Percentiles rank a stretch among this genome's conserved stretches.
These are phyloP conservation scores for Davidsoniella australis DNA, from an alignment of 2,329 filamentous ascomycete genomes.

Conservation along the genomic window DNA sequence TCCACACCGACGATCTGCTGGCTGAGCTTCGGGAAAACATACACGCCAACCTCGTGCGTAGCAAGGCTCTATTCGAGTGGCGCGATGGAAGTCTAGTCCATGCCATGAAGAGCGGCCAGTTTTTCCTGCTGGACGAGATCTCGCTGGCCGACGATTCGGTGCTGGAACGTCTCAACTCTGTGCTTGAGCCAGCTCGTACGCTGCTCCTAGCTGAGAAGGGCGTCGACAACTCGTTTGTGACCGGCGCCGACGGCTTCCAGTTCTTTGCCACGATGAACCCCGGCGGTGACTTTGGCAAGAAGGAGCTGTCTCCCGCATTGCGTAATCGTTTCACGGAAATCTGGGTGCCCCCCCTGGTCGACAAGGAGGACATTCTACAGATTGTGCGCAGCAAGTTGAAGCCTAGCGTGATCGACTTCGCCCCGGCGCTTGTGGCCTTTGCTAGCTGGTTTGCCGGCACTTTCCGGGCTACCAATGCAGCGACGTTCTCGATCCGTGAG, in stretches of 20 bases:
- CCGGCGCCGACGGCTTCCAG: conserved; percentile 65
- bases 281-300: conserved; percentile 94
- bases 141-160: conserved; percentile 96
- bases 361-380: conserved; percentile 68
- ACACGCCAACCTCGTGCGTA: conserved; percentile 36
- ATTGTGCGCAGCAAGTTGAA: conserved; percentile 67
- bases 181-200: conserved; percentile 74
- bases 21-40: conserved; percentile 31
- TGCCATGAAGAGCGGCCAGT: conserved; percentile 77
- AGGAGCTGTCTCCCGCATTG: conserved; percentile 85
- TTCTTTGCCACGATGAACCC: conserved; percentile 99
- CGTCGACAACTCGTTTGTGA: conserved; percentile 61
- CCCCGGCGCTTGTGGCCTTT: conserved; percentile 63
- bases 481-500: conserved; percentile 67
- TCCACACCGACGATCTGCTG: conserved; percentile 26
- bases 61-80: conserved; percentile 89
- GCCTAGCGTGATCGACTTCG: conserved; percentile 35
- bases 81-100: conserved; percentile 83
- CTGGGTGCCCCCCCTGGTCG: conserved; percentile 82
- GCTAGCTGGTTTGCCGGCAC: conserved; percentile 80
- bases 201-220: conserved; percentile 91
- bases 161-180: conserved; percentile 86
- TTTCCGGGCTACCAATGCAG: conserved; percentile 35
- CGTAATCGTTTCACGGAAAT: conserved; percentile 97
- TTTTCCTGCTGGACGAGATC: conserved; percentile 93